Base-by-base conservation (phyloP, 345 rosid genomes). In the Pistacia vera region DNA sequence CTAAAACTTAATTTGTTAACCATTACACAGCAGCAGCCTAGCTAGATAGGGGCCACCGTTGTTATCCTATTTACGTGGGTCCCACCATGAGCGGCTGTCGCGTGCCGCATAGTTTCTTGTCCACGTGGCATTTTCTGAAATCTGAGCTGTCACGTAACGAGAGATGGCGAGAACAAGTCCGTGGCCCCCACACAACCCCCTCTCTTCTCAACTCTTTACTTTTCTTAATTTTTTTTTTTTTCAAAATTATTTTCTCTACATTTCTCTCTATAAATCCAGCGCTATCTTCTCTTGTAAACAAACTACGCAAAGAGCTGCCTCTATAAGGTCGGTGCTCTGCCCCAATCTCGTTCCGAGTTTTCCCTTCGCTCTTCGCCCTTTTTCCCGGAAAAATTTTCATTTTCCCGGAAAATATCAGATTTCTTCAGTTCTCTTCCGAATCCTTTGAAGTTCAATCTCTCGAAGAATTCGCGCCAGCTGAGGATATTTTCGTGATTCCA, bases 61-160 rank as follows among this genome's bases (percentile, higher is more conserved):
- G 36, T 54, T 22, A 67, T 57, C 61, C 6, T 30, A 66, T 33
- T 35, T 30, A 16, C 30, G 46, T 3, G 79, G 92, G 86, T 51
- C 89, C 88, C 90, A 80, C 85, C 75, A 68, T 71, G 81, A 83
- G 86, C 86, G 86, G 90, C 66, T 86, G 87, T 81, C 85, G 72
- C 82, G 83, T 90, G 91, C 89, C 90, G 87, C 91, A 83, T 86
- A 86, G 80, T 63, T 55, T 30, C 65, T 38, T 2, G 55, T 73
- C 78, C 75, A 86, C 84, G 90, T 86, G 92, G 85, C 86, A 38
- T 7, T 5, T 62, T 38, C 1, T 11, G 59, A 46, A 70, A 75
- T 55, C 6, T 72, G 77, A 74, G 81, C 79, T 76, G 87, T 81
- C 80, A 71, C 51, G 58, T 68, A 63, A 12, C 59, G 28, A 18